Evolutionary conservation across 176 grass and related monocot genomes (phyloP), one percentile per base, ranked within the genome.

Genomic region (Avena insularis): DNA sequence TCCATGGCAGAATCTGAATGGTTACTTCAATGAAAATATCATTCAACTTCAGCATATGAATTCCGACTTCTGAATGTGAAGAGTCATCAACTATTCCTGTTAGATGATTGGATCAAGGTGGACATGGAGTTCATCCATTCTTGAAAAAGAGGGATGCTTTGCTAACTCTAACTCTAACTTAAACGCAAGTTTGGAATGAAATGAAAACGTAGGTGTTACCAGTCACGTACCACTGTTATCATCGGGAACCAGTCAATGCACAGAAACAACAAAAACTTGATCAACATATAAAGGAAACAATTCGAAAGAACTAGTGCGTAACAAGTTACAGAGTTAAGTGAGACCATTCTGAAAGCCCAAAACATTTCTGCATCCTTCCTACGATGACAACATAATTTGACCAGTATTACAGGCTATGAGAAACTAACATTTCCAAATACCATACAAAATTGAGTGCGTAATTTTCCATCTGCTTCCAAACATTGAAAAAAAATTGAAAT

Each of bases 1-100:
- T 49, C 36, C 25, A 50, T 2, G 35, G 33, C 55, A 65, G 14
- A 89, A 79, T 47, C 66, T 55, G 67, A 81, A 85, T 75, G 68
- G 16, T 45, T 46, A 43, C 14, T 75, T 46, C 0, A 56, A 53
- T 72, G 54, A 62, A 71, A 59, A 17, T 38, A 35, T 14, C 14
- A 33, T 31, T 2, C 14, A 7, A 16, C 13, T 85, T 27, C 14
- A 56, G 45, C 33, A 76, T 31, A 5, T 6, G 38, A 12, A 14
- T 46, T n/a, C 29, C 38, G 21, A 1, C 4, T 17, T 8, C 4
- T 19, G 12, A 16, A 45, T 45, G 33, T 35, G 33, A 35, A 35
- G 33, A 35, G 33, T 35, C 33, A 35, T 35, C 33, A 35, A 35
- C 33, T 35, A 35, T 35, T 35, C 33, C 3, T 35, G 33, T 35